Conservation (phyloP, 139 green algal species). For the Pseudopediastrum boryanum region DNA sequence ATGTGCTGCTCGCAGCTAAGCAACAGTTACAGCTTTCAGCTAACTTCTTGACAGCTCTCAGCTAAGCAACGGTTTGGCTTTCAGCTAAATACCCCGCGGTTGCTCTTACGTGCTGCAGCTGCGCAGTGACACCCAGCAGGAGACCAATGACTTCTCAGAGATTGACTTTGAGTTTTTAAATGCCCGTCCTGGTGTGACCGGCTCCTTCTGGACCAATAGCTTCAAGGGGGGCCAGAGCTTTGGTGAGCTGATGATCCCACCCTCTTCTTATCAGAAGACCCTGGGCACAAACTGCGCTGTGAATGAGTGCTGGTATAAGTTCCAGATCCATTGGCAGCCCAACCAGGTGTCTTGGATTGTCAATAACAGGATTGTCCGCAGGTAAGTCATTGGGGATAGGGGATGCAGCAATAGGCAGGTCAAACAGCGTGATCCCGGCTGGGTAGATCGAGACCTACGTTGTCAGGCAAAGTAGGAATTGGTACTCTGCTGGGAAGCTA, state of each 20-base stretch:
- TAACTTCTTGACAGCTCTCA: too few species aligned
- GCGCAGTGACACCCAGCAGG: conserved; percentile 16
- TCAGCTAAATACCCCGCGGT: too few species aligned
- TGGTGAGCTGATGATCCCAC: conserved; percentile 10
- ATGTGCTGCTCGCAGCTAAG: too few species aligned
- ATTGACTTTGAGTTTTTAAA: conserved; percentile 29
- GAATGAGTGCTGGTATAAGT: conserved; percentile 15
- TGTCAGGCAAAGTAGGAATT: too few species aligned
- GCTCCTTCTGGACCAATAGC: conserved; percentile 19
- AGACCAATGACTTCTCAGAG: conserved; percentile 11
- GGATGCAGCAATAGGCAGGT: too few species aligned
- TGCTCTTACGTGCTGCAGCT: too few species aligned
- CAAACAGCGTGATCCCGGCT: too few species aligned
- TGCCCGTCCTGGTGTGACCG: neutral
- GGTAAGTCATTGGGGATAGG: conserved; percentile 6
- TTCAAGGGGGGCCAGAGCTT: conserved; percentile 23
- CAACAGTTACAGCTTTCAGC: too few species aligned
- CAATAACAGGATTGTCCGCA: conserved; percentile 11
- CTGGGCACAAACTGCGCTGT: conserved; percentile 15
- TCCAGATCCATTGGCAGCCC: conserved; percentile 25
- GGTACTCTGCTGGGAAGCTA: too few species aligned
- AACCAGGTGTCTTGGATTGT: conserved; percentile 26
- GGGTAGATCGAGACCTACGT: too few species aligned
- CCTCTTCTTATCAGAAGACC: neutral
- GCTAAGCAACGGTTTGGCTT: too few species aligned